Conservation (phyloP, 176 grass and related monocot species). For the Eragrostis curvula region DNA sequence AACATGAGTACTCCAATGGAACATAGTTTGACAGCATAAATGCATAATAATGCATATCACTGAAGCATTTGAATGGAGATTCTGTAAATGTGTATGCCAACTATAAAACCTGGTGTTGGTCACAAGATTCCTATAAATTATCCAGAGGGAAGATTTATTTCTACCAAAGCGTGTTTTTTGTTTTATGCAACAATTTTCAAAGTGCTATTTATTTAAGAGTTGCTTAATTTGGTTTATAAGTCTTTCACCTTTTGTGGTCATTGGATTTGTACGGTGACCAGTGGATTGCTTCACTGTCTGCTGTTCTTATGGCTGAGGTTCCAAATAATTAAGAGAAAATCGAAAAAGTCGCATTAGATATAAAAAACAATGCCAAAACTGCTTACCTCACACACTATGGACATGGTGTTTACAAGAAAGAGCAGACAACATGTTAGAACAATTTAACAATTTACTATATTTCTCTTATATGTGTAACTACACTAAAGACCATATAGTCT, state of each 20-base stretch:
- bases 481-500: neutral
- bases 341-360: neutral
- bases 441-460: neutral
- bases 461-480: constrained; percentile 17
- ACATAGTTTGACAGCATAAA: neutral
- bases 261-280: neutral
- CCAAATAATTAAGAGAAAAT: neutral
- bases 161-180: neutral
- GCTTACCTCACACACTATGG: neutral
- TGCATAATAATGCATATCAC: neutral
- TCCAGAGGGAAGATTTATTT: neutral
- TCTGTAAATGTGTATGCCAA: neutral
- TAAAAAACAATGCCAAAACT: neutral
- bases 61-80: neutral
- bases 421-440: neutral
- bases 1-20: neutral
- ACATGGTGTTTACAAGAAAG: neutral
- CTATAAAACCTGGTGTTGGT: neutral
- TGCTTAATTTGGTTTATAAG: neutral
- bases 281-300: neutral
- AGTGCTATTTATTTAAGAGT: too few species aligned
- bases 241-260: neutral
- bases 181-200: too few species aligned
- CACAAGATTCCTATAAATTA: neutral
- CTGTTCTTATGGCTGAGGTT: neutral